Percentiles rank a stretch among this genome's conserved stretches.
Conservation (phyloP, 1,139 yeast genomes). For the Scheffersomyces stambukii region DNA sequence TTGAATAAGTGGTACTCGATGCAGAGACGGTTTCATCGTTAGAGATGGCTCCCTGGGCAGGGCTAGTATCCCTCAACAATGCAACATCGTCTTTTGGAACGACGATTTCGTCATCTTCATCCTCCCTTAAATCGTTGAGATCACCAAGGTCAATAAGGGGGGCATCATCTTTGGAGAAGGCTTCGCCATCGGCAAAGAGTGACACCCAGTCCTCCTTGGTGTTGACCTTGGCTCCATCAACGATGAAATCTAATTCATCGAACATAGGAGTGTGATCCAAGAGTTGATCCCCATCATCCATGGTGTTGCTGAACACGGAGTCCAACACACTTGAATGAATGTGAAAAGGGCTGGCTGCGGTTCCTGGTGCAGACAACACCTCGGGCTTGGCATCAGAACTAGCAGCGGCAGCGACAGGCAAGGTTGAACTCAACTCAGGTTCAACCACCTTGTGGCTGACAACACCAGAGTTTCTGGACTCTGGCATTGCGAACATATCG, state of each 20-base stretch:
- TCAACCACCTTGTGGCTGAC: too few relatives aligned
- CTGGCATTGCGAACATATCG: constrained; percentile 5
- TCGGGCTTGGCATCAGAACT: not conserved
- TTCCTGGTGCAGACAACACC: not conserved
- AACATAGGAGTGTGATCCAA: constrained; percentile 61
- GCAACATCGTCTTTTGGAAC: constrained; percentile 23
- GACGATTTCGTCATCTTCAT: constrained; percentile 9
- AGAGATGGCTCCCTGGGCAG: constrained; percentile 8
- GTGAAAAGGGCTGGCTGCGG: constrained; percentile 35
- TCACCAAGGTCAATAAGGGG: constrained; percentile 9
- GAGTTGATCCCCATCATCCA: constrained; percentile 34
- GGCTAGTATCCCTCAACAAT: constrained; percentile 9
- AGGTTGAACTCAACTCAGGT: too few relatives aligned
- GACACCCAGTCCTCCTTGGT: constrained; percentile 58
- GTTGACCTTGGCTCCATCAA: constrained; percentile 44
- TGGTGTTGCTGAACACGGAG: constrained; percentile 53
- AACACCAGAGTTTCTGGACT: too few relatives aligned
- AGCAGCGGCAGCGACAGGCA: not conserved
- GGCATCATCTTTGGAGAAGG: constrained; percentile 2
- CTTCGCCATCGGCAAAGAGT: constrained; percentile 46
- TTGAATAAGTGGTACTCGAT: constrained; percentile 8
- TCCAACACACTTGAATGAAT: constrained; percentile 59
- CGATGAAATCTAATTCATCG: constrained; percentile 47
- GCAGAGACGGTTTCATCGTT: constrained; percentile 12
- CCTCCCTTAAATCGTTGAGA: constrained; percentile 2